Evolutionary conservation across 805 yeast genomes (phyloP).

Genomic region (Hanseniaspora jakobsenii): DNA sequence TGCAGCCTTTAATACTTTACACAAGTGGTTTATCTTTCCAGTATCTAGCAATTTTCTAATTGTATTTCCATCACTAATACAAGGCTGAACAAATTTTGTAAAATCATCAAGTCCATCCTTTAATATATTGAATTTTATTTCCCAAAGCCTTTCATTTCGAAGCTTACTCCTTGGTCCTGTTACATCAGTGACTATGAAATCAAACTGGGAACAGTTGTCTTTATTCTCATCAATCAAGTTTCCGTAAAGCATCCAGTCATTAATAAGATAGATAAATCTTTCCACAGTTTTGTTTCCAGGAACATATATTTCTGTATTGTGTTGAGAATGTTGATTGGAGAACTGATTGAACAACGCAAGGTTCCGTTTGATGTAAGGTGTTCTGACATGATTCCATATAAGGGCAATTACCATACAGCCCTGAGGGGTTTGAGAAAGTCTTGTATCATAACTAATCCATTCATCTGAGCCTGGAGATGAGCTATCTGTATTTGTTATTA

Average conservation of each 20-base stretch:
- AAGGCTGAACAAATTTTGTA: slow-evolving; percentile 35
- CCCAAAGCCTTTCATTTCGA: slow-evolving; percentile 56
- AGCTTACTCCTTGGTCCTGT: slow-evolving; percentile 13
- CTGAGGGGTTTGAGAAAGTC: slow-evolving; percentile 14
- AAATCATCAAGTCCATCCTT: slow-evolving; percentile 65
- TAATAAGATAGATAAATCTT: slow-evolving; percentile 6
- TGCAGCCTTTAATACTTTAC: background rate
- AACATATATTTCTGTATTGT: background rate
- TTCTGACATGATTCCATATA: slow-evolving; percentile 11
- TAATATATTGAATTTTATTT: slow-evolving; percentile 59
- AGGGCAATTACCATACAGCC: slow-evolving; percentile 6
- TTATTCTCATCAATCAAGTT: slow-evolving; percentile 3
- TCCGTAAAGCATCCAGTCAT: slow-evolving; percentile 7
- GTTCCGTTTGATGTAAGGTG: slow-evolving; percentile 6
- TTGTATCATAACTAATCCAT: slow-evolving; percentile 14
- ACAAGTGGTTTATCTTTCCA: slow-evolving; percentile 72
- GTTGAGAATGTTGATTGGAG: background rate
- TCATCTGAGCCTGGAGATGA: too few species aligned
- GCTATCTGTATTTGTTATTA: too few species aligned
- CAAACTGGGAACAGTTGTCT: slow-evolving; percentile 10
- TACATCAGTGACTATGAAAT: slow-evolving; percentile 14
- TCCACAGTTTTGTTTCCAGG: slow-evolving; percentile 3
- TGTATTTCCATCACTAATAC: slow-evolving; percentile 26
- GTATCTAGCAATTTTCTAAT: slow-evolving; percentile 54
- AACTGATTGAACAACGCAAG: background rate